A percentile compares a stretch with the other conserved stretches of the same genome.
Conservation (phyloP, 176 grass and related monocot species). For the Cymbopogon citratus region DNA sequence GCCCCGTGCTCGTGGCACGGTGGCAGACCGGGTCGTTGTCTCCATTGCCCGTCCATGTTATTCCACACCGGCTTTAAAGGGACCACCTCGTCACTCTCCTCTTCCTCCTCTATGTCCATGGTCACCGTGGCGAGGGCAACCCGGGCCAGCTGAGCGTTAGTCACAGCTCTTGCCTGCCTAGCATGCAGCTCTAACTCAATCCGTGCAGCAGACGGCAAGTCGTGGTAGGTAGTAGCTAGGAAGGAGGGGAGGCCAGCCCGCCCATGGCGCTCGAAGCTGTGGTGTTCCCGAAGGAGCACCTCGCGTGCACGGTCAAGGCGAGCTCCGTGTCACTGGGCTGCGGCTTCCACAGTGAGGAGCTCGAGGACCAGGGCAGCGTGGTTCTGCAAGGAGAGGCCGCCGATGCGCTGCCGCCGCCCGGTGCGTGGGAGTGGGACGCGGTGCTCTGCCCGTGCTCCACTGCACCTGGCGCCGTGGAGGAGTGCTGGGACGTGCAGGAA, state of each 20-base stretch:
- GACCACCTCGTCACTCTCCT: background rate
- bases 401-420: background rate
- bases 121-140: background rate
- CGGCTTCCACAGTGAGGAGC: conserved; percentile 31
- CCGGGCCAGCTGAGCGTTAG: background rate
- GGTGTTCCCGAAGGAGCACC: conserved; percentile 32
- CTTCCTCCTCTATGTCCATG: background rate
- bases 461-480: background rate
- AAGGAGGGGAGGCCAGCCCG: background rate
- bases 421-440: conserved; percentile 29
- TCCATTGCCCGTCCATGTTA: conserved; percentile 22
- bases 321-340: background rate
- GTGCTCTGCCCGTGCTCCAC: conserved; percentile 15
- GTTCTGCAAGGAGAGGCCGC: conserved; percentile 28
- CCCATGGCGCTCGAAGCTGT: conserved; percentile 37
- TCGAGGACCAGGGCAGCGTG: conserved; percentile 32
- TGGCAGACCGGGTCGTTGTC: conserved; percentile 23
- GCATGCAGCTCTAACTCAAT: background rate
- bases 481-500: conserved; percentile 20
- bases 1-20: background rate
- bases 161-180: background rate
- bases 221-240: background rate
- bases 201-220: background rate
- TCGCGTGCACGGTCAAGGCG: conserved; percentile 12
- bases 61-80: background rate